A percentile compares a stretch with the other conserved stretches of the same genome.
These are phyloP conservation scores for Claviceps monticola DNA, from an alignment of 2,329 filamentous ascomycete genomes.

Conservation along the genomic window DNA sequence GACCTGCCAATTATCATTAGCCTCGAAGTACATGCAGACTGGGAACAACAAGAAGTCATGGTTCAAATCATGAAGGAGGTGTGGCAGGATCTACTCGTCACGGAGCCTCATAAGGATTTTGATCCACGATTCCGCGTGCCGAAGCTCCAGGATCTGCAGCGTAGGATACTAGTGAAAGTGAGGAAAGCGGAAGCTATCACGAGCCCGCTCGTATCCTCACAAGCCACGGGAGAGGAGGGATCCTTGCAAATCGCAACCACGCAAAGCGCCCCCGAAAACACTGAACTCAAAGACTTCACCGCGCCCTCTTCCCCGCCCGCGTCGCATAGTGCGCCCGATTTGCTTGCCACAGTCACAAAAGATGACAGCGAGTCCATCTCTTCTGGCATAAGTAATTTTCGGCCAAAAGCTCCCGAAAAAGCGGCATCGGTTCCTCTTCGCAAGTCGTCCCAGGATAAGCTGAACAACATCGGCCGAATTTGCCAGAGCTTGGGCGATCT, in stretches of 20 bases:
- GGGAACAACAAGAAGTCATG: conserved; percentile 80
- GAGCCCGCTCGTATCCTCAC: conserved; percentile 1
- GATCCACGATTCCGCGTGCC: conserved; percentile 46
- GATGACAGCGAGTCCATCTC: conserved; percentile 24
- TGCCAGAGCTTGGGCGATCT: conserved; percentile 58
- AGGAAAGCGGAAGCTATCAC: conserved; percentile 40
- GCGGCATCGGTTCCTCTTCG: neutral
- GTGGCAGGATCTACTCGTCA: conserved; percentile 64
- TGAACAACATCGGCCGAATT: conserved; percentile 43
- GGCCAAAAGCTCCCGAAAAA: conserved; percentile 5
- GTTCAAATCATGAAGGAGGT: conserved; percentile 86
- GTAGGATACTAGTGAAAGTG: conserved; percentile 76
- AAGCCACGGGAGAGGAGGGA: neutral
- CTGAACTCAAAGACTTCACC: neutral
- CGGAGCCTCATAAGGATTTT: conserved; percentile 35
- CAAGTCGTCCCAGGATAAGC: conserved; percentile 10
- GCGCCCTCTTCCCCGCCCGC: neutral
- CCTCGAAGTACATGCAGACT: conserved; percentile 75
- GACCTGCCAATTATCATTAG: conserved; percentile 80
- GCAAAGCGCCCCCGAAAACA: conserved; percentile 12
- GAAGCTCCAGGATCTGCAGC: conserved; percentile 54
- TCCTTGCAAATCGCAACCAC: conserved; percentile 9
- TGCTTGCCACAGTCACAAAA: conserved; percentile 14
- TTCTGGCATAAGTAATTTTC: conserved; percentile 29
- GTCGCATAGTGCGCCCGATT: conserved; percentile 11